These are phyloP conservation scores for Pseudomicrostroma phylloplanum DNA, from an alignment of 1,284 basidiomycete species.

Conservation along the genomic window DNA sequence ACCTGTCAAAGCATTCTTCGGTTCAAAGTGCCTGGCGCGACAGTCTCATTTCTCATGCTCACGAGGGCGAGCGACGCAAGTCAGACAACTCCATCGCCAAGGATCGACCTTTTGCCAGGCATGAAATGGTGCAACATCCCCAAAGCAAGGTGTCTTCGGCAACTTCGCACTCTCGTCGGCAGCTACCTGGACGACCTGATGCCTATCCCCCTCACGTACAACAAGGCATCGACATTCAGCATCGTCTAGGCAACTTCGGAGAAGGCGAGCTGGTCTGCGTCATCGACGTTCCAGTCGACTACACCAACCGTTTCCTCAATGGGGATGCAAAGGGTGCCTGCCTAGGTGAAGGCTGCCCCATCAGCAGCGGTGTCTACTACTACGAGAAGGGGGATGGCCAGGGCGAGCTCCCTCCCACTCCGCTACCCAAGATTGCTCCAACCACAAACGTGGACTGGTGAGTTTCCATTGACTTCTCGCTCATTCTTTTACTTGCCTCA, in stretches of 20 bases:
- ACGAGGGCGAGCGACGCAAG: too few species aligned
- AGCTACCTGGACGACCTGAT: neutral
- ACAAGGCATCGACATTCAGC: neutral
- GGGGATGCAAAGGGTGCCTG: neutral
- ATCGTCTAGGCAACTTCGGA: neutral
- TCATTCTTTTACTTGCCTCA: too few species aligned
- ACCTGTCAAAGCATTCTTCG: too few species aligned
- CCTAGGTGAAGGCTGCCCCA: neutral
- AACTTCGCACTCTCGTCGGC: neutral
- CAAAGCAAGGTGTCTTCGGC: neutral
- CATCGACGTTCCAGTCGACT: slow-evolving; percentile 1
- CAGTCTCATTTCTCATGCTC: too few species aligned
- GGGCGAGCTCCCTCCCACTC: neutral
- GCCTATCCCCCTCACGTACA: neutral
- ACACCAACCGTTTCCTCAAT: neutral
- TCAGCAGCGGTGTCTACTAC: neutral
- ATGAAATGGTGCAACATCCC: neutral
- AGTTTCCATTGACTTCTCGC: too few species aligned
- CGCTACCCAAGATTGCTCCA: neutral
- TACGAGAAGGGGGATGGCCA: neutral
- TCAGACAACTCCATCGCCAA: too few species aligned
- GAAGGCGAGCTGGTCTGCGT: neutral
- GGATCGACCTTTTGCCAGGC: too few species aligned
- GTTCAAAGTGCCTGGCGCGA: too few species aligned
- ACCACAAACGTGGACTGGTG: neutral